Evolutionary conservation across 2,329 filamentous ascomycete genomes (phyloP).

Genomic region (Ascochyta lentis): DNA sequence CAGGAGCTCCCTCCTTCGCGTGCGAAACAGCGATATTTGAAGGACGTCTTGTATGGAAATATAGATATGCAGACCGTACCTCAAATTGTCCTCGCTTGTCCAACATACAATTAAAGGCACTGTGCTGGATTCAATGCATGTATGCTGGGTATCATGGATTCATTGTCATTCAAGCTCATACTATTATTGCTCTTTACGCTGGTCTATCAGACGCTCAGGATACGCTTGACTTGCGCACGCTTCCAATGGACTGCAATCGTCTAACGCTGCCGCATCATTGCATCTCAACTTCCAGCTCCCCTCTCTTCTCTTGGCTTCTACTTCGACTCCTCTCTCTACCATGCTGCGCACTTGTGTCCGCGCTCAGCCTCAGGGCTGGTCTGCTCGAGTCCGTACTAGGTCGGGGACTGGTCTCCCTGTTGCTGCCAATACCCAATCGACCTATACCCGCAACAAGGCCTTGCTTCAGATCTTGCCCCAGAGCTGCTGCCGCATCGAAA

Average conservation of each 20-base stretch:
- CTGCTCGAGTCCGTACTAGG: slow-evolving; percentile 8
- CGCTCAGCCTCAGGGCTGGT: slow-evolving; percentile 13
- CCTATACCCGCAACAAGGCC: slow-evolving; percentile 42
- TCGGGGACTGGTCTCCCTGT: slow-evolving; percentile 26
- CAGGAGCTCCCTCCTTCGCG: no score
- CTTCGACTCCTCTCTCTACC: slow-evolving; percentile 28
- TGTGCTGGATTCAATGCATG: no score
- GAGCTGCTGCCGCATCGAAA: slow-evolving; percentile 35
- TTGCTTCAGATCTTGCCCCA: slow-evolving; percentile 39
- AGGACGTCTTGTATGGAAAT: no score
- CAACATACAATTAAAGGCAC: no score
- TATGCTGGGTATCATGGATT: no score
- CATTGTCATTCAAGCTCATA: no score
- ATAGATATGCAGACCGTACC: no score
- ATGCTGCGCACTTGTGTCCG: slow-evolving; percentile 18
- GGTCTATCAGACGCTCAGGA: no score
- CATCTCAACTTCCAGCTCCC: slow-evolving; percentile 47
- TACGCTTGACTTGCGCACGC: no score
- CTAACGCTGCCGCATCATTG: slow-evolving; percentile 24
- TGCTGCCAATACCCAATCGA: slow-evolving; percentile 34
- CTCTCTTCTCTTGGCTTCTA: slow-evolving; percentile 25
- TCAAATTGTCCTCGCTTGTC: no score
- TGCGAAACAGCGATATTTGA: no score
- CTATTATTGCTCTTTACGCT: no score
- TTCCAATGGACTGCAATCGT: not conserved